A percentile compares a stretch with the other conserved stretches of the same genome.
These are phyloP conservation scores for Colletotrichum chrysophilum DNA, from an alignment of 2,329 filamentous ascomycete genomes.

Conservation along the genomic window DNA sequence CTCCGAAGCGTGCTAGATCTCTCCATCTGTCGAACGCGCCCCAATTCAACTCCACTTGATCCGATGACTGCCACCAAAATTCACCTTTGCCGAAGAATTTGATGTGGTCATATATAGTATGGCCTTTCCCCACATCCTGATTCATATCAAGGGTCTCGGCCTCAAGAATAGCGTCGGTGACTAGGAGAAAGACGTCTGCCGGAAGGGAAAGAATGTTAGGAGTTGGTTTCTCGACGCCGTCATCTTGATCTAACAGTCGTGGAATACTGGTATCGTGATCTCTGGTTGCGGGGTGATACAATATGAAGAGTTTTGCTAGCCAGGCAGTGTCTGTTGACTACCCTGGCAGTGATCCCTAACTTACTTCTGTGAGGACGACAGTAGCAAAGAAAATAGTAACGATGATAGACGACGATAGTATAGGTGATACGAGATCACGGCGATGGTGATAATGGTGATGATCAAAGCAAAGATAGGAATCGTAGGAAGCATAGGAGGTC, in stretches of 20 bases:
- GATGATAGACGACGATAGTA: neutral
- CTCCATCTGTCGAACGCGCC: neutral
- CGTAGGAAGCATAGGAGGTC: neutral
- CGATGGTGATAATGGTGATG: neutral
- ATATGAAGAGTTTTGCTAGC: neutral
- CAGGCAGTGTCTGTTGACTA: neutral
- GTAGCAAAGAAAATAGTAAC: neutral
- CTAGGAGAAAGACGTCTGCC: neutral
- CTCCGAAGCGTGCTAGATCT: neutral
- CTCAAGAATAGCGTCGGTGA: neutral
- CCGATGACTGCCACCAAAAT: neutral
- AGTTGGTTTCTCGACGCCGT: neutral
- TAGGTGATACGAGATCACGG: neutral
- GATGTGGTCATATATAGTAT: neutral
- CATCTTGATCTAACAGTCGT: neutral
- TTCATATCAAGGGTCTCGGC: neutral
- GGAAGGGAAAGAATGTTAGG: neutral
- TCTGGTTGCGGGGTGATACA: neutral
- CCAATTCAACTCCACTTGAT: neutral
- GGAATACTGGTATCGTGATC: neutral
- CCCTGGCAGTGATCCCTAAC: no score
- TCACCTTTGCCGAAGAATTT: neutral
- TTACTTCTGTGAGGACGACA: neutral
- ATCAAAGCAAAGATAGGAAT: neutral
- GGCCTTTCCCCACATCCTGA: neutral